Conservation (phyloP, 306 rosid genomes). For the Casuarina equisetifolia region DNA sequence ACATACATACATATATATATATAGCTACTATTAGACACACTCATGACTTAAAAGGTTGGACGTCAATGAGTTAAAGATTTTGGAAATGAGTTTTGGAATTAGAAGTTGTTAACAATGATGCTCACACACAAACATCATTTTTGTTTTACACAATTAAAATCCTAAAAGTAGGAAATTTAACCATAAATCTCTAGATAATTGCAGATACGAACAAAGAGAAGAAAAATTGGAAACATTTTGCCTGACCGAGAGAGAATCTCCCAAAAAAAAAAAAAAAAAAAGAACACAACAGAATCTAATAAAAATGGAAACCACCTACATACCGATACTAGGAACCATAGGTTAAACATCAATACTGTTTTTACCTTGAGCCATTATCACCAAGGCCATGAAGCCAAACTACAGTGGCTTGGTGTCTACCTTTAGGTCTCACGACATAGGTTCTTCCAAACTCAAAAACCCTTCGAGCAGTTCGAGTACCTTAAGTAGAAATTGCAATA, state of each 20-base stretch:
- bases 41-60: not conserved
- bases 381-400: constrained; percentile 99
- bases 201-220: not conserved
- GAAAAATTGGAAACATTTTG: not conserved
- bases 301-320: not conserved
- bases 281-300: not conserved
- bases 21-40: not conserved
- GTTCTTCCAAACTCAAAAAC: constrained; percentile 88
- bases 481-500: constrained; percentile 40
- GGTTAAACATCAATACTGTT: constrained; percentile 5
- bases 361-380: constrained; percentile 95
- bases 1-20: not conserved
- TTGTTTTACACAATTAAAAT: not conserved
- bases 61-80: not conserved
- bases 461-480: constrained; percentile 61
- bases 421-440: constrained; percentile 93
- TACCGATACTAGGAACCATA: not conserved
- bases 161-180: not conserved
- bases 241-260: not conserved
- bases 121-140: not conserved
- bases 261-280: not conserved
- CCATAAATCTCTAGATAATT: not conserved
- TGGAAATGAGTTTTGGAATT: not conserved
- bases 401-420: constrained; percentile 96
- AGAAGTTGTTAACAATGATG: not conserved